Evolutionary conservation across 768 basidiomycete genomes (phyloP).

Genomic region (Tulasnella sp.): DNA sequence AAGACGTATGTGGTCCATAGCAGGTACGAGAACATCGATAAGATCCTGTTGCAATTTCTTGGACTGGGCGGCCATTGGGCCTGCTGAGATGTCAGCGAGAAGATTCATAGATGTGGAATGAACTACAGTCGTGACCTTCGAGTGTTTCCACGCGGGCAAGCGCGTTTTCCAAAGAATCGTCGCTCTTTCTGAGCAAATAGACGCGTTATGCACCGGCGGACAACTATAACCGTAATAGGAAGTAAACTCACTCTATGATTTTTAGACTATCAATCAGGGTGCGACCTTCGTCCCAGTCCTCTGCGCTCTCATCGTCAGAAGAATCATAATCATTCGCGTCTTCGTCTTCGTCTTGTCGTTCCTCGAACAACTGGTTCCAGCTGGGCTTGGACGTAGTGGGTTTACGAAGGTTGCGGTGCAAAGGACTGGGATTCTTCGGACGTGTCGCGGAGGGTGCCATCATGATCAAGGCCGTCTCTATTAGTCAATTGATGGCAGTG

Average conservation of each 20-base stretch:
- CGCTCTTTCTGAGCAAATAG: neutral
- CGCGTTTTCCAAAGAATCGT: slow-evolving; percentile 6
- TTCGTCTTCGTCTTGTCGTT: too few relatives aligned
- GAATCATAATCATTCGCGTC: neutral
- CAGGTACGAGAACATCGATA: slow-evolving; percentile 13
- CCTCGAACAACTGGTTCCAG: too few relatives aligned
- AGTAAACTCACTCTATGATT: neutral
- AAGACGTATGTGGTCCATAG: slow-evolving; percentile 16
- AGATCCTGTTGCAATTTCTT: slow-evolving; percentile 12
- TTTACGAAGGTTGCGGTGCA: too few relatives aligned
- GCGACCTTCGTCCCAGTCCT: slow-evolving; percentile 14
- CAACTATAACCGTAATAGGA: neutral
- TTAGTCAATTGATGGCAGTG: too few relatives aligned
- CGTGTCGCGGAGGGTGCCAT: too few relatives aligned
- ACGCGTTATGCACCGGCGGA: neutral
- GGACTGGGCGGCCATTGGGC: neutral
- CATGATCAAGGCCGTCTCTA: too few relatives aligned
- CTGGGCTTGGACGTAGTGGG: too few relatives aligned
- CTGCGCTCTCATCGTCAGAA: neutral
- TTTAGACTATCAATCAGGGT: slow-evolving; percentile 10
- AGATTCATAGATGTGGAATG: neutral
- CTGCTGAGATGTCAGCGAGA: neutral
- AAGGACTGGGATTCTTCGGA: too few relatives aligned
- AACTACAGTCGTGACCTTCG: slow-evolving; percentile 1
- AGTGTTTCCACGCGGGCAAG: slow-evolving; percentile 8